A percentile compares a stretch with the other conserved stretches of the same genome.
phyloP scores from a whole-genome alignment of 352 stramenopile genomes.

The Globisporangium nagaii region DNA sequence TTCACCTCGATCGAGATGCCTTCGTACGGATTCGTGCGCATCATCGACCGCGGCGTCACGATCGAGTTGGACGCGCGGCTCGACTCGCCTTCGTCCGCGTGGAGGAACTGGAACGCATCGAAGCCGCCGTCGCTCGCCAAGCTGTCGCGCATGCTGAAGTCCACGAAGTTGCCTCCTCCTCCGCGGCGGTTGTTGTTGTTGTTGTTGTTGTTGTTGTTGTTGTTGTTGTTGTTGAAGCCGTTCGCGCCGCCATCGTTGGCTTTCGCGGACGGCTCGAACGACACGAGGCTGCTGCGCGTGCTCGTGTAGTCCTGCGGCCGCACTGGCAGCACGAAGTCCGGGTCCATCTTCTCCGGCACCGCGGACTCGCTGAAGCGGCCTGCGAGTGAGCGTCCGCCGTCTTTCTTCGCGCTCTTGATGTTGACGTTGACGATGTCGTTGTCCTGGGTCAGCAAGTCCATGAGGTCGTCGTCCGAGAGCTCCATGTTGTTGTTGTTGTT shows the following conservation, averaged over 20 bases:
- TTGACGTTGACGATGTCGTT: not conserved
- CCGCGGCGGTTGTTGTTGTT: constrained; percentile 12
- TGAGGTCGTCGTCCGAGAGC: not conserved
- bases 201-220: too few relatives aligned
- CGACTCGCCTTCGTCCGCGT: constrained; percentile 28
- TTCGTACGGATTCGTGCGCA: constrained; percentile 49
- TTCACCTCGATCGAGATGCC: constrained; percentile 49
- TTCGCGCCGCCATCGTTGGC: constrained; percentile 7
- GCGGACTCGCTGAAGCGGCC: constrained; percentile 16
- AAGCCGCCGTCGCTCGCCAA: constrained; percentile 60
- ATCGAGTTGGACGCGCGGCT: constrained; percentile 14
- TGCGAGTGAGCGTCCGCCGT: not conserved
- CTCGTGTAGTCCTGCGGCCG: constrained; percentile 19
- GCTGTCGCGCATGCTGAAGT: constrained; percentile 33
- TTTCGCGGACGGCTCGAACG: constrained; percentile 33
- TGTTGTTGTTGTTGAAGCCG: constrained; percentile 12
- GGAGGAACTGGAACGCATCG: constrained; percentile 49
- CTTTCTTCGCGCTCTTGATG: not conserved
- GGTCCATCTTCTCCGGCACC: constrained; percentile 25
- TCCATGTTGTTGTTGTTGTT: not conserved
- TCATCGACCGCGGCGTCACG: constrained; percentile 25
- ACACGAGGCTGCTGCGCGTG: constrained; percentile 56
- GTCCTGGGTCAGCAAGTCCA: not conserved
- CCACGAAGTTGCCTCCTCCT: constrained; percentile 17
- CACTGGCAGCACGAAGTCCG: constrained; percentile 32